Percentiles rank a stretch among this genome's conserved stretches.
Conservation (phyloP, 495 filamentous ascomycete species). For the Penicillium cosmopolitanum region DNA sequence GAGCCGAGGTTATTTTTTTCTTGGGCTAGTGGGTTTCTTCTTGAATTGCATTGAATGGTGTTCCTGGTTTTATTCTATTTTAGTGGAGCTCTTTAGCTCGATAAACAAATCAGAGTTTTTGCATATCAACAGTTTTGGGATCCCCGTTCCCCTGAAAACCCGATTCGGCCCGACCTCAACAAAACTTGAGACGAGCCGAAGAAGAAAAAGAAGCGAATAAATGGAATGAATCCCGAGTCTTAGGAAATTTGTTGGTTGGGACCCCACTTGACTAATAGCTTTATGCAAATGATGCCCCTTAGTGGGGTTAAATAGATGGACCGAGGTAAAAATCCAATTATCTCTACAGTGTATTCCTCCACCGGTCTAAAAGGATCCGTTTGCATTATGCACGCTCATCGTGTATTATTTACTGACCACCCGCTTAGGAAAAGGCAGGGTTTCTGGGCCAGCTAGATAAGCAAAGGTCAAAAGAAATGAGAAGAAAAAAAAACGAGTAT, state of each 20-base stretch:
- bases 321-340: too few species aligned
- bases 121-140: neutral
- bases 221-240: neutral
- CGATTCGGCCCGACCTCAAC: neutral
- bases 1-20: constrained; percentile 2
- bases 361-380: too few species aligned
- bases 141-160: neutral
- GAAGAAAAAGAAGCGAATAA: neutral
- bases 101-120: neutral
- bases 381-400: too few species aligned
- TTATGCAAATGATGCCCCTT: too few species aligned
- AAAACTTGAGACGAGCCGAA: neutral
- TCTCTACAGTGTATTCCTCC: too few species aligned
- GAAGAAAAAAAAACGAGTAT: too few species aligned
- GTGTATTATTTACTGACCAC: too few species aligned
- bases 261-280: too few species aligned
- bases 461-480: too few species aligned
- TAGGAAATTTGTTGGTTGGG: neutral
- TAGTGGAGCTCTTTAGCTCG: neutral
- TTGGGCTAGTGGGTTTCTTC: neutral
- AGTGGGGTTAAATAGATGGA: too few species aligned
- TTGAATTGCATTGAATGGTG: neutral
- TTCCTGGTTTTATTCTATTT: neutral
- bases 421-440: too few species aligned
- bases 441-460: too few species aligned